These are phyloP conservation scores for Hymenotorrendiella dingleyae DNA, from an alignment of 2,329 filamentous ascomycete species.

Conservation along the genomic window DNA sequence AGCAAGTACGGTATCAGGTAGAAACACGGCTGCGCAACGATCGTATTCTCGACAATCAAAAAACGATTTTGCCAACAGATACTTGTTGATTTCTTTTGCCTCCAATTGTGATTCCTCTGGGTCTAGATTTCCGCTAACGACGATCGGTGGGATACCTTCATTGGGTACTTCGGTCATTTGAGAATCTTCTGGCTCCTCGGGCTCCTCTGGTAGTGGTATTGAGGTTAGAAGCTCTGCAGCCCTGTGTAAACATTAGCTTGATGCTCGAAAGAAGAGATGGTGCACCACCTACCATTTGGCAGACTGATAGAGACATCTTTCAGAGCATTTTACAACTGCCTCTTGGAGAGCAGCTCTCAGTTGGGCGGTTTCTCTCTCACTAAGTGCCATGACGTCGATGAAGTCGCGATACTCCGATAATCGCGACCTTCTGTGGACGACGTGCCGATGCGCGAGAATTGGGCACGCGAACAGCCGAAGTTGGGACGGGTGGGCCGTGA, in stretches of 20 bases:
- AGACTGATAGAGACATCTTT: constrained; percentile 91
- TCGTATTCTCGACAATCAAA: constrained; percentile 96
- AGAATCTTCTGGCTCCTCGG: constrained; percentile 49
- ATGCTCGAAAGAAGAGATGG: not conserved
- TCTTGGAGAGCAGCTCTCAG: constrained; percentile 66
- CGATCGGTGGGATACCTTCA: constrained; percentile 44
- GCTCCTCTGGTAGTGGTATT: constrained; percentile 52
- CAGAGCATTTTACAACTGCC: constrained; percentile 84
- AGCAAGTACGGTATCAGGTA: constrained; percentile 73
- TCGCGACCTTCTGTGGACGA: no score
- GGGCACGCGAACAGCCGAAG: no score
- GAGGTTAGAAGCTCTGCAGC: constrained; percentile 89
- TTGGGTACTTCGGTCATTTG: constrained; percentile 50
- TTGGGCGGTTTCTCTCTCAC: constrained; percentile 47
- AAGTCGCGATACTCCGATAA: not conserved
- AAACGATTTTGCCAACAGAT: constrained; percentile 84
- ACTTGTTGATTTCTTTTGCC: constrained; percentile 72
- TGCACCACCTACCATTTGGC: constrained; percentile 76
- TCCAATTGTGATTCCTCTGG: constrained; percentile 71
- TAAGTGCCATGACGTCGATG: constrained; percentile 34
- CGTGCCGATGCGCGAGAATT: no score
- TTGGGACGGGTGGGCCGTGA: no score
- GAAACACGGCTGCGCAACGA: constrained; percentile 82
- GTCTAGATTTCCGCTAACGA: constrained; percentile 53
- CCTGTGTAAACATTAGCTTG: constrained; percentile 45